Conservation (phyloP, 1,284 basidiomycete species). For the Puccinia hordei region DNA sequence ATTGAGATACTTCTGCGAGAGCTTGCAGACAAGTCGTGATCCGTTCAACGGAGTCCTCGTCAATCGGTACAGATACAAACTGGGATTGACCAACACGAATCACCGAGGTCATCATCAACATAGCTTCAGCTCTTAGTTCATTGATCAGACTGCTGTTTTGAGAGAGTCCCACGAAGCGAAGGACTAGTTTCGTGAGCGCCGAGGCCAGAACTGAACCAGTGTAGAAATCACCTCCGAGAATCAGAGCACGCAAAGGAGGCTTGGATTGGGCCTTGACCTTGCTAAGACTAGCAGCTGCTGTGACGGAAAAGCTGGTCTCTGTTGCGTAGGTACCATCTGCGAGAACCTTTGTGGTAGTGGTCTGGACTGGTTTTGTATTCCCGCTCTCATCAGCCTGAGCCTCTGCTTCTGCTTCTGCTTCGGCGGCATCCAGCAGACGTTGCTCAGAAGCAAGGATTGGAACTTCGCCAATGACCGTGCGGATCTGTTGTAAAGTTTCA, state of each 20-base stretch:
- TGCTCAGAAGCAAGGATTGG: slow-evolving; percentile 87
- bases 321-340: slow-evolving; percentile 98
- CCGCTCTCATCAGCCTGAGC: slow-evolving; percentile 52
- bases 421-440: slow-evolving; percentile 73
- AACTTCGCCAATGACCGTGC: slow-evolving; percentile 89
- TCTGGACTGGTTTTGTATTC: slow-evolving; percentile 55
- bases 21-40: slow-evolving; percentile 97
- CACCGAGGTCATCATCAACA: slow-evolving; percentile 97
- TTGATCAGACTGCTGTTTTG: slow-evolving; percentile 69
- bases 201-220: slow-evolving; percentile 87
- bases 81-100: slow-evolving; percentile 97
- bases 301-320: slow-evolving; percentile 82
- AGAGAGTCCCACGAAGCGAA: slow-evolving; percentile 73
- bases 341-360: slow-evolving; percentile 68
- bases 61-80: slow-evolving; percentile 87
- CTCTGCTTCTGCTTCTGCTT: slow-evolving; percentile 64
- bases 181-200: slow-evolving; percentile 86
- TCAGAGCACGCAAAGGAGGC: slow-evolving; percentile 83
- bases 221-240: slow-evolving; percentile 96
- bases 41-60: slow-evolving; percentile 95
- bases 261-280: slow-evolving; percentile 82
- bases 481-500: slow-evolving; percentile 75
- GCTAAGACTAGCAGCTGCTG: slow-evolving; percentile 71
- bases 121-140: slow-evolving; percentile 82
- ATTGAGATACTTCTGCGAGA: slow-evolving; percentile 70